These are phyloP conservation scores for Trichodelitschia bisporula DNA, from an alignment of 495 filamentous ascomycete genomes.

Conservation along the genomic window DNA sequence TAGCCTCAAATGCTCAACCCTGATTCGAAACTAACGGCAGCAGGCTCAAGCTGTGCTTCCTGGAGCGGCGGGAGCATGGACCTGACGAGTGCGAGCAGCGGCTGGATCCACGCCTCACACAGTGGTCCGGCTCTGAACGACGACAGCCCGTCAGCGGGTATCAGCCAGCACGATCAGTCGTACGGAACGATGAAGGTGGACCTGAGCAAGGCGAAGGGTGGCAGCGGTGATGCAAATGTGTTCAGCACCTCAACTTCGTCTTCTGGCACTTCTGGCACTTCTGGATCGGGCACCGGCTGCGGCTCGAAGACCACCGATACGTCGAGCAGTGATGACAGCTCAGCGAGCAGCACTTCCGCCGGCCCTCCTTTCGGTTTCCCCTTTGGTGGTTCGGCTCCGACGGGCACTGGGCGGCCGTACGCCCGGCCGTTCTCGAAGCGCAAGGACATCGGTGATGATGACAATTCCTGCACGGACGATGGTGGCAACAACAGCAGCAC, in stretches of 20 bases:
- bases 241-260: conserved; percentile 18
- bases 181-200: conserved; percentile 27
- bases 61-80: conserved; percentile 28
- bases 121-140: conserved; percentile 30
- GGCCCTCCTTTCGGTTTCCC: background rate
- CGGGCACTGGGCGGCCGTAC: background rate
- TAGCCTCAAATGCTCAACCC: too few relatives aligned
- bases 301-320: background rate
- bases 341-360: background rate
- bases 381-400: background rate
- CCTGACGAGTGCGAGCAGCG: conserved; percentile 18
- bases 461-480: conserved; percentile 9
- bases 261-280: conserved; percentile 1
- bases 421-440: conserved; percentile 2
- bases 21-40: too few relatives aligned
- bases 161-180: conserved; percentile 32
- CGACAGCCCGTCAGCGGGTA: conserved; percentile 19
- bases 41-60: conserved; percentile 29
- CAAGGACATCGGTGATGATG: conserved; percentile 1
- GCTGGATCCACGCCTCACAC: conserved; percentile 46
- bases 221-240: conserved; percentile 33
- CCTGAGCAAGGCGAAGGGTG: conserved; percentile 26
- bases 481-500: background rate
- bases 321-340: background rate
- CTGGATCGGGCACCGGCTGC: background rate